phyloP scores from a whole-genome alignment of 2,329 filamentous ascomycete species.

The Alternaria viburni region DNA sequence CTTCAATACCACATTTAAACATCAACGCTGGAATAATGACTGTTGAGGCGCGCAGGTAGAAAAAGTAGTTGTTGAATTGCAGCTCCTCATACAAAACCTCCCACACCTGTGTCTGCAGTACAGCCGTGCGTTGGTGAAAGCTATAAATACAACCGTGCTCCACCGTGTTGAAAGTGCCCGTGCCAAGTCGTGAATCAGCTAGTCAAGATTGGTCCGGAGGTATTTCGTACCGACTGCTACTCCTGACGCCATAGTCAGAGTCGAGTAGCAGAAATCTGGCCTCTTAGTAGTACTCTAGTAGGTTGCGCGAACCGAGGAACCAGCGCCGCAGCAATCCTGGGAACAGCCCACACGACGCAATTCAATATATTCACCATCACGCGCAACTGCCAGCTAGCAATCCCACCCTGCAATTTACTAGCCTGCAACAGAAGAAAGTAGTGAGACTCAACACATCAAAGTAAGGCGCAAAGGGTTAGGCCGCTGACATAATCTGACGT shows the following conservation, averaged over 20 bases:
- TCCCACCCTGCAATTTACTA: slow-evolving; percentile 13
- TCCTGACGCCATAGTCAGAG: slow-evolving; percentile 6
- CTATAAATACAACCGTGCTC: background rate
- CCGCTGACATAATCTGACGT: slow-evolving; percentile 28
- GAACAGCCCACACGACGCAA: background rate
- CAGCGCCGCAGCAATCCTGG: background rate
- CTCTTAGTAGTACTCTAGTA: background rate
- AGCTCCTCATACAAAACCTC: background rate
- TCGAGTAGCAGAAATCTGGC: slow-evolving; percentile 7
- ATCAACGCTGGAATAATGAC: background rate
- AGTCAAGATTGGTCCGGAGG: background rate
- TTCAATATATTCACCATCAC: slow-evolving; percentile 1
- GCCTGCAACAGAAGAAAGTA: slow-evolving; percentile 6
- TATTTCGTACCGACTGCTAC: background rate
- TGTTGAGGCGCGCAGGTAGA: slow-evolving; percentile 6
- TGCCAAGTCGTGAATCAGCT: slow-evolving; percentile 2
- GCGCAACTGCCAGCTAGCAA: background rate
- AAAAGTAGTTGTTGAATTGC: background rate
- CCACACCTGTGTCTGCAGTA: background rate
- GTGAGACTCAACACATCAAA: slow-evolving; percentile 10
- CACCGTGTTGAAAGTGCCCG: background rate
- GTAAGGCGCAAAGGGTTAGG: slow-evolving; percentile 11
- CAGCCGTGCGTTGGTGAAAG: background rate
- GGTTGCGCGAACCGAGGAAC: slow-evolving; percentile 5
- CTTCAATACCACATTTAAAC: slow-evolving; percentile 7